Evolutionary conservation across 176 grass and related monocot genomes (phyloP), one percentile per base, ranked within the genome.

Genomic region (Aegilops tauschii): DNA sequence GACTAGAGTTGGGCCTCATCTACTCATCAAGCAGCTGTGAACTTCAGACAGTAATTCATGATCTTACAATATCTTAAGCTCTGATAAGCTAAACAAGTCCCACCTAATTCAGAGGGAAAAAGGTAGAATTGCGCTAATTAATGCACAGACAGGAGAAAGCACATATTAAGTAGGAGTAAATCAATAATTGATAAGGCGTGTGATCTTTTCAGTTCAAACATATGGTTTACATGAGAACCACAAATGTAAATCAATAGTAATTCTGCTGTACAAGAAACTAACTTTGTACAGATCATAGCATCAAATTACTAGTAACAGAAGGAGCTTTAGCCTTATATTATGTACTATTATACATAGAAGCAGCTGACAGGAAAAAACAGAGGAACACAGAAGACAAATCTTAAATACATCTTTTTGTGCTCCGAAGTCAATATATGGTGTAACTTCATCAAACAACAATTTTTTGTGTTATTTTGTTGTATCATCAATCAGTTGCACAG

Each of bases 381-480:
- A 59, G 56, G 20, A 59, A 21, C 6, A 7, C 6, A 59, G 18
- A 21, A 59, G 56, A 59, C 20, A 59, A 59, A 59, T 59, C 56
- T 59, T 21, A 21, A 59, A 59, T 59, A 21, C 18, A 59, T 21
- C 31, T 29, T 75, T 85, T 13, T 67, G 35, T 83, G 64, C 27
- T 63, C 11, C 20, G 6, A 18, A 54, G 4, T 6, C 50, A 54
- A 54, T 18, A 64, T 21, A 49, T 34, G 69, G 83, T 86, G 27
- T 37, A 68, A 58, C 34, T 76, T 90, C 54, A 81, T 21, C 82
- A 76, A 70, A 61, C 42, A 63, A 34, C 10, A 65, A 9, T 76
- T 14, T 27, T 27, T 35, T 47, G 75, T 77, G 30, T 73, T 23
- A 64, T 67, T 74, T 71, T 80, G 45, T 59, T 20, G 50, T 54